Percentiles rank a stretch among this genome's conserved stretches.
Evolutionary conservation across 2,329 filamentous ascomycete species (phyloP).

Genomic region (Talaromyces sp.): DNA sequence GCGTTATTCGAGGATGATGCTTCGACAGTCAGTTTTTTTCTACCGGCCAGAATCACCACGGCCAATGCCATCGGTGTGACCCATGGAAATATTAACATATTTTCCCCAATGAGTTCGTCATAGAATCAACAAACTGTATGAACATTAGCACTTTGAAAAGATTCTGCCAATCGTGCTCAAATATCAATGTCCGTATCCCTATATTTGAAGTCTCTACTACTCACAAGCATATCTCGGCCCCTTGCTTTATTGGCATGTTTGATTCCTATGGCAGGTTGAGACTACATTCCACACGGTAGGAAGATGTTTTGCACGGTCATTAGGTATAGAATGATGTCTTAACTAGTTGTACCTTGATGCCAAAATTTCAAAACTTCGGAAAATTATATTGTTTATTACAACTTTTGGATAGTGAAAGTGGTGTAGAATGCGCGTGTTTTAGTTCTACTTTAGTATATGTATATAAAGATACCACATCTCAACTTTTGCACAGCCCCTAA

Average conservation of each 20-base stretch:
- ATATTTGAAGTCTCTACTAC: neutral
- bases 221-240: neutral
- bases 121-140: neutral
- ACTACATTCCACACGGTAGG: neutral
- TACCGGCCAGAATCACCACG: neutral
- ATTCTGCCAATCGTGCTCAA: neutral
- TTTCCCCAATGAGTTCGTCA: neutral
- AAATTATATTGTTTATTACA: neutral
- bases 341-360: no score
- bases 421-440: neutral
- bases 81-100: neutral
- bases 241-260: neutral
- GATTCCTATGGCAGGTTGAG: neutral
- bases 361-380: neutral
- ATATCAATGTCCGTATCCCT: neutral
- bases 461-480: neutral
- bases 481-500: neutral
- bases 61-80: neutral
- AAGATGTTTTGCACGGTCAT: neutral
- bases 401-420: neutral
- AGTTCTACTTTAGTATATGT: neutral
- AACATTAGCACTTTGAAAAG: neutral
- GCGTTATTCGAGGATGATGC: neutral
- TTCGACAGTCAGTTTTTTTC: neutral
- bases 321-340: neutral